Evolutionary conservation across 345 rosid genomes (phyloP), one percentile per base, ranked within the genome.

Genomic region (Raphanus sativus): DNA sequence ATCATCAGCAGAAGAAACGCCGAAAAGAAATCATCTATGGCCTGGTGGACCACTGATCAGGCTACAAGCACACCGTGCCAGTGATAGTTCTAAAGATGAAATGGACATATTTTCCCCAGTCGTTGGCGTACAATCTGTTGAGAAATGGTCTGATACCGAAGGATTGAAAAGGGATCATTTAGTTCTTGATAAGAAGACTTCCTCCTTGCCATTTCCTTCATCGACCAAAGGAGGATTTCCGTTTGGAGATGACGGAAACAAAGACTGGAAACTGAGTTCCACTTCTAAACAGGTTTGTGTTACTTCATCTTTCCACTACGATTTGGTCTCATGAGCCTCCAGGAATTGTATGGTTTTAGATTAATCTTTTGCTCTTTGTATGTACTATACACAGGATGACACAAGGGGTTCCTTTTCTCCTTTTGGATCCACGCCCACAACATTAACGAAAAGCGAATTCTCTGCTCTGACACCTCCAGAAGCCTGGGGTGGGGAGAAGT

Each of bases 401-500:
- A 33, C 74, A 16, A 81, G 75, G 81, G 81, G 87, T 73, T 71
- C 86, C 65, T 82, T 80, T 33, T 8, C 87, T 6, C 9, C 79
- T 62, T 71, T 83, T 76, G 91, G 80, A 48, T 77, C 95, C 24
- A 90, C 94, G 21, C 79, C 82, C 58, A 13, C 89, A 62, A 82
- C 89, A 77, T 78, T 97, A 75, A 82, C 89, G 67, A 90, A 84
- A 83, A 87, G 78, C 71, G 98, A 87, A 79, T 89, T 88, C 42
- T 65, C 93, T 64, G 87, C 97, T 36, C 82, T 88, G 76, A 91
- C 97, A 66, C 98, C 98, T 80, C 98, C 99, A 62, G 97, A 96
- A 85, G 97, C 99, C 73, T 96, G 99, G 98, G 99, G 98, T 67
- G 98, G 97, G 65, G 91, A 90, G 34, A 92, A 85, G 81, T 78